Evolutionary conservation across 805 yeast genomes (phyloP), one percentile per base, ranked within the genome.

Genomic region (Ogataea thermomethanolica): DNA sequence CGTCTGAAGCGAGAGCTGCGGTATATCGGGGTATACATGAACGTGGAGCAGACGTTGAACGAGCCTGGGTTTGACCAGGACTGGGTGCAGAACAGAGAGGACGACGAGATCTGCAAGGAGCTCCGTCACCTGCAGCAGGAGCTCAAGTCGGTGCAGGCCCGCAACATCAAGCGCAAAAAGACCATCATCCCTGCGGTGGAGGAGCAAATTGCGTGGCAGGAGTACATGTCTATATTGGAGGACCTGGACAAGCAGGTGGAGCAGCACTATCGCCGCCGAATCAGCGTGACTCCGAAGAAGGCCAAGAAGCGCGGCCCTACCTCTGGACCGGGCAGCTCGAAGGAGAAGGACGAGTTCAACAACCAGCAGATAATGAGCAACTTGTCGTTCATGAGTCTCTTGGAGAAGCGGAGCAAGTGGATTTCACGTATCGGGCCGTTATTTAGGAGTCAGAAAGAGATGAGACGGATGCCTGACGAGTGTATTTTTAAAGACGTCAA

Each of bases 161-260:
- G 76, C 41, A 93, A 93, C 59, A 73, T 79, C 41, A 76, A 73
- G 45, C 70, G 91, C 39, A 86, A 86, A 61, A 71, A 76, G 43
- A 65, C 69, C 29, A 56, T 93, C 26, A 65, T 81, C 20, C 95
- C 95, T 1, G 53, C 82, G 1, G 73, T 93, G 11, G 91, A 89
- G 51, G 93, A 85, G 49, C 95, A 86, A 52, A 71, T 93, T 53
- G 96, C 97, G 21, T 93, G 90, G 79, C 96, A 91, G 59, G 99
- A 93, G 61, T 93, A 87, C 61, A 71, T 81, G 43, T 84, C 91
- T 9, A 90, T 93, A 38, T 64, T 89, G 44, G 98, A 93, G 42
- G 98, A 93, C 58, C 70, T 93, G 50, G 97, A 93, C 61, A 93
- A 91, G 60, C 99, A 93, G 64, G 90, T 93, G 26, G 99, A 93